Percentiles rank a stretch among this genome's conserved stretches.
These are phyloP conservation scores for Aspergillus chevalieri DNA, from an alignment of 2,329 filamentous ascomycete species.

Conservation along the genomic window DNA sequence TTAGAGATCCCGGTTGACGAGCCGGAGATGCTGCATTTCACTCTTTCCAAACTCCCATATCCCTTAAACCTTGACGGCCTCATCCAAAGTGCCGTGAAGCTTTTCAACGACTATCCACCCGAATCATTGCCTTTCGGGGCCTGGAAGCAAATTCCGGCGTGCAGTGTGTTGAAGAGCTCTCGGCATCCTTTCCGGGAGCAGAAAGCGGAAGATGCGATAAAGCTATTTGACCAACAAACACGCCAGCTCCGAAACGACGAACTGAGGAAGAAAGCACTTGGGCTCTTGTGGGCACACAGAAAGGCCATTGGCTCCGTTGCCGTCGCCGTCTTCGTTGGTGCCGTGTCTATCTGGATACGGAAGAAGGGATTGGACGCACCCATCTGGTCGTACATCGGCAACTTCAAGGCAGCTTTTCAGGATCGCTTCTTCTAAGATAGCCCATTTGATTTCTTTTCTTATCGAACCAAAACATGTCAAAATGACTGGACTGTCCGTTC, in stretches of 20 bases:
- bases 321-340: constrained; percentile 60
- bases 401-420: constrained; percentile 19
- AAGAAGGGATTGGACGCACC: constrained; percentile 35
- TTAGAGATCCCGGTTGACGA: constrained; percentile 76
- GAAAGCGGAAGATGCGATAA: constrained; percentile 59
- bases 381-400: constrained; percentile 28
- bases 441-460: not conserved
- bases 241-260: constrained; percentile 65
- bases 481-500: not conserved
- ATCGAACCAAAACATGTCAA: not conserved
- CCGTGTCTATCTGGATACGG: constrained; percentile 62
- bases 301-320: constrained; percentile 57
- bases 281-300: constrained; percentile 58
- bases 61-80: constrained; percentile 74
- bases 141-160: constrained; percentile 66
- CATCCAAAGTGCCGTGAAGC: constrained; percentile 57
- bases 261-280: constrained; percentile 45
- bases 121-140: constrained; percentile 56
- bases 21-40: constrained; percentile 85
- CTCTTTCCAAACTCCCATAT: constrained; percentile 77
- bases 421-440: not conserved
- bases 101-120: constrained; percentile 66
- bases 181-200: constrained; percentile 50
- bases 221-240: constrained; percentile 65
- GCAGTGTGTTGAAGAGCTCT: constrained; percentile 82